Percentiles rank a stretch among this genome's conserved stretches.
phyloP scores from a whole-genome alignment of 352 stramenopile genomes.

The Globisporangium echinulatum region DNA sequence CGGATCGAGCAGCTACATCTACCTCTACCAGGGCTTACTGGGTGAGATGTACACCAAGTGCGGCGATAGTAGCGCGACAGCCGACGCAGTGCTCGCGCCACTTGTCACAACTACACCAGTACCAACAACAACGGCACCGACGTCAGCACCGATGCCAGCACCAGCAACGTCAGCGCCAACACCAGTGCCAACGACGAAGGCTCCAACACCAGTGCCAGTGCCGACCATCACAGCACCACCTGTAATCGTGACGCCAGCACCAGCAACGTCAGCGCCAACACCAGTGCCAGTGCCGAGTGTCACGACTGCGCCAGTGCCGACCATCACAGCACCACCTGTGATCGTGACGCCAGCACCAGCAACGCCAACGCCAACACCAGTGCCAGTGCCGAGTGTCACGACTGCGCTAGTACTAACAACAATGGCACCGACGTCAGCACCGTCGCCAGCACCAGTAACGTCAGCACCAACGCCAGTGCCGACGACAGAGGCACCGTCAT shows the following conservation, averaged over 20 bases:
- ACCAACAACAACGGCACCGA: background rate
- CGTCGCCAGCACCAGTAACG: background rate
- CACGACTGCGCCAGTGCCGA: background rate
- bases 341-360: background rate
- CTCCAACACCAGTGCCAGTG: background rate
- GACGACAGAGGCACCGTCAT: background rate
- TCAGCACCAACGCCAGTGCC: background rate
- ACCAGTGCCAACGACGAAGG: background rate
- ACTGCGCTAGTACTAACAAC: background rate
- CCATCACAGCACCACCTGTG: background rate
- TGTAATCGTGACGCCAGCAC: no score
- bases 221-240: background rate
- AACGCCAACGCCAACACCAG: background rate
- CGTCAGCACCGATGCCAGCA: background rate
- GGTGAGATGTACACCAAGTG: slow-evolving; percentile 11
- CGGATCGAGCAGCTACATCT: slow-evolving; percentile 11
- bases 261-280: background rate
- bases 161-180: background rate
- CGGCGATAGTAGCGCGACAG: slow-evolving; percentile 1
- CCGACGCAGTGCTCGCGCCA: background rate
- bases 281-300: no score
- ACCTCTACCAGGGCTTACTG: slow-evolving; percentile 7
- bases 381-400: background rate
- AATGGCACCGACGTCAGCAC: background rate
- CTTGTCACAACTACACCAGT: background rate